These are phyloP conservation scores for Scytalidium lignicola DNA, from an alignment of 2,329 filamentous ascomycete genomes.

Conservation along the genomic window DNA sequence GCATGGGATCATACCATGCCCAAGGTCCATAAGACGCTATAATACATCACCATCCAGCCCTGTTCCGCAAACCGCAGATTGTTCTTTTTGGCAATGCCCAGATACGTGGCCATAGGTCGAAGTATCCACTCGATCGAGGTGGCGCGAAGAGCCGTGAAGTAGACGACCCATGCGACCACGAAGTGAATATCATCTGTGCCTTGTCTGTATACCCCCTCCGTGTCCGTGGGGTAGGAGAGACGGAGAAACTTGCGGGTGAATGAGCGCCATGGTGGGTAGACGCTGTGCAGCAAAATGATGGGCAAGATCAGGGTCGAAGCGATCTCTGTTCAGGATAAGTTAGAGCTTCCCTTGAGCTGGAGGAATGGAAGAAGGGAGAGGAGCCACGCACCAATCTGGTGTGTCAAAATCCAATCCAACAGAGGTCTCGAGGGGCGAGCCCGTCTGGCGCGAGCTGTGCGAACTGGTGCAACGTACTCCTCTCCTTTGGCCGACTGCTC, in stretches of 20 bases:
- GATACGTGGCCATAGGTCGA: slow-evolving; percentile 66
- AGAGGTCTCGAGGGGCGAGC: too few species aligned
- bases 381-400: too few species aligned
- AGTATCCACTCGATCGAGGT: slow-evolving; percentile 83
- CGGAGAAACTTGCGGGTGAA: slow-evolving; percentile 66
- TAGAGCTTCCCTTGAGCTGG: too few species aligned
- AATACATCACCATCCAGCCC: slow-evolving; percentile 85
- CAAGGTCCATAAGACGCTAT: slow-evolving; percentile 72
- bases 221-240: slow-evolving; percentile 74
- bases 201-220: slow-evolving; percentile 64
- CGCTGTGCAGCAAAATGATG: too few species aligned
- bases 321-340: too few species aligned
- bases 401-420: too few species aligned
- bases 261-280: too few species aligned
- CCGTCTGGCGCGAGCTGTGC: too few species aligned
- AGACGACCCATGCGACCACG: slow-evolving; percentile 71
- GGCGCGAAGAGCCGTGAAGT: slow-evolving; percentile 83
- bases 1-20: slow-evolving; percentile 67
- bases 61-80: slow-evolving; percentile 86
- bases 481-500: too few species aligned
- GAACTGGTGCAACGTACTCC: too few species aligned
- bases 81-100: slow-evolving; percentile 73
- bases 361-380: too few species aligned
- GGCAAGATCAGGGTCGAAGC: too few species aligned
- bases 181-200: slow-evolving; percentile 77